Evolutionary conservation across 78 protist genomes (phyloP), one percentile per base, ranked within the genome.

Genomic region (Isochrysis galbana): DNA sequence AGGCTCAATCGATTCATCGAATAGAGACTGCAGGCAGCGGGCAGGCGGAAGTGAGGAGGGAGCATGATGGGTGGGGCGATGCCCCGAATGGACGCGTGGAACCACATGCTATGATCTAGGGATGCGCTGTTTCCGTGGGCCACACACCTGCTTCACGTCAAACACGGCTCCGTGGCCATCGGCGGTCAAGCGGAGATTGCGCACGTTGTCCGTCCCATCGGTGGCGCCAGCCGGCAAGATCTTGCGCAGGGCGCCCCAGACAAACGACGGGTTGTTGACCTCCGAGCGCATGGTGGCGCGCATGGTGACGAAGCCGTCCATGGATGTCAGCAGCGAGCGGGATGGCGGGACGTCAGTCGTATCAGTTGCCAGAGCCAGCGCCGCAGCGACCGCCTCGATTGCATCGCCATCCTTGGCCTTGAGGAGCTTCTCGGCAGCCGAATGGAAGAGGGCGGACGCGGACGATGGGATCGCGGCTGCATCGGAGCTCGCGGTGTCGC

Each of bases 221-320:
- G 26, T 7, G 38, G 48, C 21, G 54, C 88, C 88, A 19, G 5
- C 55, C 29, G 88, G 88, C 38, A 80, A 38, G 29, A 80, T 54
- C n/a, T 25, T 10, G 7, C 88, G 88, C 88, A 80, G 88, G 39
- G 88, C 88, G 38, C 88, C 88, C 55, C 48, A 80, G 25, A 80
- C 54, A 41, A 14, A 80, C 41, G 36, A 0, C 21, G 55, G 5
- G 41, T 25, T 11, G 55, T 44, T 38, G 36, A 80, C 88, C 23
- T 41, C 29, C 55, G 2, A 1, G 26, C 55, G 38, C 55, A 80
- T 44, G 26, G 38, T 26, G 29, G 61, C 61, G 61, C 7, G 61
- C 61, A 51, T 38, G 45, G 82, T 72, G 29, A 36, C 39, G 82
- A 19, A 72, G 25, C 82, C 82, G 82, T 72, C 44, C 41, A 10